phyloP scores from a whole-genome alignment of 129 eudicot species.

The Calendula officinalis region DNA sequence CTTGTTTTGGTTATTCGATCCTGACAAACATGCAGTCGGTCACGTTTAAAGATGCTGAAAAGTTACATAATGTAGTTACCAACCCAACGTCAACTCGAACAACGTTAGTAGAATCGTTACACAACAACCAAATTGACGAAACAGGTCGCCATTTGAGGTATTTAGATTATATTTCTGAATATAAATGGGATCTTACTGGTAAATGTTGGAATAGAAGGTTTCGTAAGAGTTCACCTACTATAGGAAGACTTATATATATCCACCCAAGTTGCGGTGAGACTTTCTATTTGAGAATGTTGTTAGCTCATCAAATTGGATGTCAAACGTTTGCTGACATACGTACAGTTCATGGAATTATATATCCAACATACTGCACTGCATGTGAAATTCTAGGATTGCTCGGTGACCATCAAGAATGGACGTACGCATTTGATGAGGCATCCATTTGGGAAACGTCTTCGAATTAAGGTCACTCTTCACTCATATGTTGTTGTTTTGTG shows the following conservation, averaged over 20 bases:
- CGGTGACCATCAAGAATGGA: slow-evolving; percentile 2
- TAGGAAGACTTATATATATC: neutral
- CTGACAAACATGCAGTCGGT: too few species aligned
- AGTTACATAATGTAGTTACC: too few species aligned
- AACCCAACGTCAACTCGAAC: too few species aligned
- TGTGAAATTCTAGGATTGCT: slow-evolving; percentile 1
- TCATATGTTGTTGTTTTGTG: neutral
- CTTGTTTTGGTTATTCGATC: too few species aligned
- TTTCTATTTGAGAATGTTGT: neutral
- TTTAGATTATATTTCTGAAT: neutral
- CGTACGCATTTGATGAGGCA: neutral
- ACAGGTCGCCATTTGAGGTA: neutral
- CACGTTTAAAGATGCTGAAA: too few species aligned
- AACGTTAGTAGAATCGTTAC: too few species aligned
- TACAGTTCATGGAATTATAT: neutral
- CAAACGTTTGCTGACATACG: neutral
- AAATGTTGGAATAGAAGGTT: neutral
- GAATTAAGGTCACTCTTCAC: neutral
- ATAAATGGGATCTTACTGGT: neutral
- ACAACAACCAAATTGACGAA: neutral
- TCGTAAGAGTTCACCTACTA: neutral
- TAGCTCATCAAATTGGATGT: neutral
- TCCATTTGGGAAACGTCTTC: neutral
- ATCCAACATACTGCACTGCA: neutral
- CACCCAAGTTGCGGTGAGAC: neutral